Conservation (phyloP, 1,284 basidiomycete species). For the Pyrrhoderma noxium region DNA sequence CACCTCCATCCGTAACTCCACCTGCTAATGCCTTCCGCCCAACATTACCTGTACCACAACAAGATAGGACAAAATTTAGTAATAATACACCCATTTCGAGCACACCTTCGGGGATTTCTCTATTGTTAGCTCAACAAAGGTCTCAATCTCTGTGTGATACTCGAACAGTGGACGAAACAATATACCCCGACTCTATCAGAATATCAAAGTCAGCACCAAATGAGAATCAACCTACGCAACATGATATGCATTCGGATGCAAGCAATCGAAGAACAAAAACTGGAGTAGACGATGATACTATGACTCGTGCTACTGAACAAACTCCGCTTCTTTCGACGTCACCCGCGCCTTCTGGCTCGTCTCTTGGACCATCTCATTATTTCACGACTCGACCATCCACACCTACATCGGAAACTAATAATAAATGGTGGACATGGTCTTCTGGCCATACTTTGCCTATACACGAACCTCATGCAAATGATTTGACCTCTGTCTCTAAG, state of each 20-base stretch:
- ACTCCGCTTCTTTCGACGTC: slow-evolving; percentile 4
- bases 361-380: slow-evolving; percentile 12
- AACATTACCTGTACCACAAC: too few species aligned
- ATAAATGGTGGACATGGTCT: too few species aligned
- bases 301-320: background rate
- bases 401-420: too few species aligned
- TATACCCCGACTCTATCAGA: background rate
- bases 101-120: slow-evolving; percentile 36
- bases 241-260: too few species aligned
- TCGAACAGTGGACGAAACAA: background rate
- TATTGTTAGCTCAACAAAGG: slow-evolving; percentile 32
- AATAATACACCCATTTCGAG: slow-evolving; percentile 16
- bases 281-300: background rate
- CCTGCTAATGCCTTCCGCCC: too few species aligned
- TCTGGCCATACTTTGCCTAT: too few species aligned
- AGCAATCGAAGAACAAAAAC: too few species aligned
- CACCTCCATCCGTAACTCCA: too few species aligned
- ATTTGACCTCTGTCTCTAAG: background rate
- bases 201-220: background rate
- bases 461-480: background rate
- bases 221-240: too few species aligned
- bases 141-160: slow-evolving; percentile 4
- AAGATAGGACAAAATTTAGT: background rate
- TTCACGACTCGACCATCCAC: slow-evolving; percentile 2
- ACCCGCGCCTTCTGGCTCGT: background rate